Conservation (phyloP, 2,329 filamentous ascomycete species). For the Truncatella angustata region DNA sequence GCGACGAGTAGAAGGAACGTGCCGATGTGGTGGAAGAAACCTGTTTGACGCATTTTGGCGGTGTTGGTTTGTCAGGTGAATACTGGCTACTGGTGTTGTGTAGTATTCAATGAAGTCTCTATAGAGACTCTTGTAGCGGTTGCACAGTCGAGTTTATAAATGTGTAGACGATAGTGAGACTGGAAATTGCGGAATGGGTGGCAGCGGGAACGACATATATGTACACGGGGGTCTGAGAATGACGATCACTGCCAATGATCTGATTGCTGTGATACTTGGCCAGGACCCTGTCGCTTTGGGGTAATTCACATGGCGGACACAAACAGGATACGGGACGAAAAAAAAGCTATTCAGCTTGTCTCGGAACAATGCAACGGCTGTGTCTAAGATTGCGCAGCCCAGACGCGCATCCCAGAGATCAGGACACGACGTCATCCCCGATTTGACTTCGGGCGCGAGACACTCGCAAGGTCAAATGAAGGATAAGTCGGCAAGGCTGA, state of each 20-base stretch:
- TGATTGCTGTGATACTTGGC: conserved; percentile 4
- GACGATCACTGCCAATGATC: neutral
- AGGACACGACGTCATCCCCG: neutral
- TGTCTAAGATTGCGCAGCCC: neutral
- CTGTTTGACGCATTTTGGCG: conserved; percentile 26
- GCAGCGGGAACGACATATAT: neutral
- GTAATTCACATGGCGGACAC: neutral
- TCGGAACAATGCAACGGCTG: neutral
- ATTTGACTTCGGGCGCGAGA: neutral
- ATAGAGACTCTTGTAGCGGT: neutral
- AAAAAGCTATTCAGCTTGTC: conserved; percentile 3
- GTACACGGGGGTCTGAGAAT: neutral
- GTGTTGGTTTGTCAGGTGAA: conserved; percentile 1
- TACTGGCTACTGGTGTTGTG: neutral
- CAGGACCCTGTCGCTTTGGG: conserved; percentile 1
- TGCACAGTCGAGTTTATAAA: too few relatives aligned
- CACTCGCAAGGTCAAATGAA: neutral
- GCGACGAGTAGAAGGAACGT: conserved; percentile 43
- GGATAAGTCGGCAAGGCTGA: neutral
- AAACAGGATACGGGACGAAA: conserved; percentile 6
- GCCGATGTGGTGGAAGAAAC: conserved; percentile 40
- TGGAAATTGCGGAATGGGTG: neutral
- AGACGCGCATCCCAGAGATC: neutral
- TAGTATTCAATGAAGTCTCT: neutral
- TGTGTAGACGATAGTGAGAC: too few relatives aligned